A percentile compares a stretch with the other conserved stretches of the same genome.
phyloP scores from a whole-genome alignment of 306 rosid genomes.

The Purshia tridentata region DNA sequence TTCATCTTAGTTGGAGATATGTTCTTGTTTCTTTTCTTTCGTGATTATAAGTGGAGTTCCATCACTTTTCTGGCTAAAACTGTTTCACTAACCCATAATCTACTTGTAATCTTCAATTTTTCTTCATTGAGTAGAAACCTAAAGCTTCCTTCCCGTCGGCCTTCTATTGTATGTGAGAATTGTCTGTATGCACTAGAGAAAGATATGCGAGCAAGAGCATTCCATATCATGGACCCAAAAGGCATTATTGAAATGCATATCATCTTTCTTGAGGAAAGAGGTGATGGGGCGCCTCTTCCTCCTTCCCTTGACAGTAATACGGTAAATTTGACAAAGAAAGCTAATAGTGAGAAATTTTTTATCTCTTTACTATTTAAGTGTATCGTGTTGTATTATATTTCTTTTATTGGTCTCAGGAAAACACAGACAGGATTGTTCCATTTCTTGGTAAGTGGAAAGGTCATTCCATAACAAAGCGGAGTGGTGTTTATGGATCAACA shows the following conservation, averaged over 20 bases:
- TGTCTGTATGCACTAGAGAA: conserved; percentile 68
- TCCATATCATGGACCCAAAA: conserved; percentile 88
- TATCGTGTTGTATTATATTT: not conserved
- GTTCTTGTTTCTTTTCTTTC: not conserved
- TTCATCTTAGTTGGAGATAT: not conserved
- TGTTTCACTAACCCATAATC: not conserved
- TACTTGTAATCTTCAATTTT: conserved; percentile 22
- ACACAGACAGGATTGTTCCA: conserved; percentile 53
- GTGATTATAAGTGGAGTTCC: not conserved
- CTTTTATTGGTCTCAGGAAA: conserved; percentile 28
- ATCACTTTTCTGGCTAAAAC: not conserved
- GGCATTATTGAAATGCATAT: conserved; percentile 81
- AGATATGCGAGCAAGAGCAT: conserved; percentile 84
- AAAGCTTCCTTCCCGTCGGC: conserved; percentile 83
- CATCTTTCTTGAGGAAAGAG: conserved; percentile 82
- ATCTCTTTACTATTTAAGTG: not conserved
- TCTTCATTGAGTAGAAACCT: conserved; percentile 61
- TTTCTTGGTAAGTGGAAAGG: conserved; percentile 97
- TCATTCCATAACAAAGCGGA: conserved; percentile 74
- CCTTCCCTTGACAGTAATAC: conserved; percentile 37
- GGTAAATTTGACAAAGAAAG: conserved; percentile 37
- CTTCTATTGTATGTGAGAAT: conserved; percentile 89
- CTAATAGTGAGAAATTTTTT: not conserved
- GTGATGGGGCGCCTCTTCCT: conserved; percentile 48
- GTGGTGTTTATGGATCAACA: conserved; percentile 96